Conservation (phyloP, 208 protist genomes). For the Leishmania major region DNA sequence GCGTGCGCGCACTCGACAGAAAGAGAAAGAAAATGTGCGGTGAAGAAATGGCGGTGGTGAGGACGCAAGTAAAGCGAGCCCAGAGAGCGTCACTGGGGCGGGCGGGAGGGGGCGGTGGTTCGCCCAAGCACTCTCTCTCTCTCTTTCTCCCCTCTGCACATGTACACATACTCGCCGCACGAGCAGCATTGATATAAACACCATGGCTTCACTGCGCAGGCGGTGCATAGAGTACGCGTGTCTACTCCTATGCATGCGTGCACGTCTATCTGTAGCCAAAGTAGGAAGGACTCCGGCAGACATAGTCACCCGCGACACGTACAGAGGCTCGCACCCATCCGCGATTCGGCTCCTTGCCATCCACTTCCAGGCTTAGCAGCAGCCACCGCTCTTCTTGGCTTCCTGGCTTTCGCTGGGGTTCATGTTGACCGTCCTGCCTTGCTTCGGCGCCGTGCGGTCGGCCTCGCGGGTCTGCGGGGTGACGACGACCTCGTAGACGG, state of each 20-base stretch:
- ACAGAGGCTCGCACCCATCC: constrained; percentile 25
- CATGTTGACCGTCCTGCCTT: constrained; percentile 29
- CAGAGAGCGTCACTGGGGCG: too few relatives aligned
- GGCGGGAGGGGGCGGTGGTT: too few relatives aligned
- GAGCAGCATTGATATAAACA: background rate
- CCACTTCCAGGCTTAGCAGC: constrained; percentile 44
- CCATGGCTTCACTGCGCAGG: background rate
- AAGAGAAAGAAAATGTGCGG: too few relatives aligned
- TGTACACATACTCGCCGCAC: background rate
- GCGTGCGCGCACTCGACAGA: too few relatives aligned
- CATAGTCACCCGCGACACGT: background rate
- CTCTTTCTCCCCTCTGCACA: background rate
- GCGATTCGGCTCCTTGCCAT: constrained; percentile 6
- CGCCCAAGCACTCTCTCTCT: too few relatives aligned
- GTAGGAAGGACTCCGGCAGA: background rate
- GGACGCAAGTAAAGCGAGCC: too few relatives aligned
- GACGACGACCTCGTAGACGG: constrained; percentile 88
- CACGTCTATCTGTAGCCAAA: background rate
- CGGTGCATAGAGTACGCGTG: background rate
- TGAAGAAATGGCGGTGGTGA: too few relatives aligned
- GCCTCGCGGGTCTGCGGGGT: constrained; percentile 51
- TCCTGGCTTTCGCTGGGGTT: constrained; percentile 40
- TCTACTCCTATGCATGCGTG: constrained; percentile 8
- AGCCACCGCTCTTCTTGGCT: constrained; percentile 39
- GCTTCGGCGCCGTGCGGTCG: constrained; percentile 31